Evolutionary conservation across 2,329 filamentous ascomycete genomes (phyloP).

Genomic region (Pseudogymnoascus sp.): DNA sequence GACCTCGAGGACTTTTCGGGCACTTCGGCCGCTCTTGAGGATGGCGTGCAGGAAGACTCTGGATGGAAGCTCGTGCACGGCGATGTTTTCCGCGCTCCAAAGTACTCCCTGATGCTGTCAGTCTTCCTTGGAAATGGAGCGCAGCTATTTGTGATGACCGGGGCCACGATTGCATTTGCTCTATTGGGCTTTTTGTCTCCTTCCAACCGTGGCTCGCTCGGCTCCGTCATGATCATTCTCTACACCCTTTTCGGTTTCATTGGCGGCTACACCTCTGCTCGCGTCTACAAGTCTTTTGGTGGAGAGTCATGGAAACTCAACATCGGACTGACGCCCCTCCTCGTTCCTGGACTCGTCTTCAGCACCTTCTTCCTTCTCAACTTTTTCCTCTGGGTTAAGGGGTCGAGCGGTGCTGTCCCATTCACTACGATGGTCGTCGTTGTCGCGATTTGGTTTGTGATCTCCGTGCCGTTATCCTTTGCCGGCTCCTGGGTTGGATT

Average conservation of each 20-base stretch:
- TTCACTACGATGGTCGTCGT: slow-evolving; percentile 96
- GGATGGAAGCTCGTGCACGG: slow-evolving; percentile 98
- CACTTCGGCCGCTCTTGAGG: slow-evolving; percentile 66
- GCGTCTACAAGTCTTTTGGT: slow-evolving; percentile 89
- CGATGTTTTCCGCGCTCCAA: slow-evolving; percentile 87
- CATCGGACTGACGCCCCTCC: slow-evolving; percentile 75
- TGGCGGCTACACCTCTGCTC: slow-evolving; percentile 79
- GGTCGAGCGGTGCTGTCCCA: slow-evolving; percentile 86
- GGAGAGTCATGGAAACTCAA: slow-evolving; percentile 93
- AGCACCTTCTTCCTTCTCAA: slow-evolving; percentile 85
- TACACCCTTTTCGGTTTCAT: slow-evolving; percentile 91
- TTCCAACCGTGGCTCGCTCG: slow-evolving; percentile 87
- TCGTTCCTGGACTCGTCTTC: slow-evolving; percentile 84
- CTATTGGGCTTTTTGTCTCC: slow-evolving; percentile 91
- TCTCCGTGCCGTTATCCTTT: slow-evolving; percentile 85
- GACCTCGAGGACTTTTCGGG: slow-evolving; percentile 82
- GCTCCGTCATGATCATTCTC: slow-evolving; percentile 84
- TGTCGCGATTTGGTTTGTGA: slow-evolving; percentile 90
- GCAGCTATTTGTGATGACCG: slow-evolving; percentile 96
- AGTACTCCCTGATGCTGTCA: slow-evolving; percentile 73
- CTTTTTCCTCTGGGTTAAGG: slow-evolving; percentile 89
- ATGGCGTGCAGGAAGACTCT: slow-evolving; percentile 93
- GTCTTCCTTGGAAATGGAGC: slow-evolving; percentile 87
- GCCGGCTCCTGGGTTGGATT: slow-evolving; percentile 91
- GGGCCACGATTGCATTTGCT: slow-evolving; percentile 86